Evolutionary conservation across 2,329 filamentous ascomycete species (phyloP), one percentile per base, ranked within the genome.

Genomic region (Eutypa lata): DNA sequence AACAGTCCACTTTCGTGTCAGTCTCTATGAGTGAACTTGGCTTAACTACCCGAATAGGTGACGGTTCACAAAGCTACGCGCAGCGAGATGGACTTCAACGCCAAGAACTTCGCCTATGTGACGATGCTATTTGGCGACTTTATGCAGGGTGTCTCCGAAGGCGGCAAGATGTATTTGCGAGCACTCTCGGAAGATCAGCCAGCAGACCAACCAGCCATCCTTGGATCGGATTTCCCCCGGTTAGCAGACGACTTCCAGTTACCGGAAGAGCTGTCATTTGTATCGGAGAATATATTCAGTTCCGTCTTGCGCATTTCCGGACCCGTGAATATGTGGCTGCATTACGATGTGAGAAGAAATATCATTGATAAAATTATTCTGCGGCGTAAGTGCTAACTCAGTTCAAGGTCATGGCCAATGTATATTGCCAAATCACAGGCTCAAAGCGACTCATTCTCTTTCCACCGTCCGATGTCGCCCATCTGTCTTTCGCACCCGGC

Each of bases 321-420:
- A 1, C 83, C 83, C 2, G 88, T 93, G 11, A 88, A 86, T 40
- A 89, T 96, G 82, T 96, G 92, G 91, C 76, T 96, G 31, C 90
- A 95, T 70, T 95, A 94, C 73, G 90, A 95, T 71, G 86, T 88
- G 67, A 71, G 77, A 69, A 24, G 10, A 8, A 18, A 16, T 18
- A 38, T 14, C 35, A 7, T 14, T 18, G 35, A 7, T 38, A 7
- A 42, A 11, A 35, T 19, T 47, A 10, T 8, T 11, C 7, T 47
- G 45, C 21, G 24, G 13, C 28, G 47, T 19, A n/a, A 28, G 49
- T 16, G 49, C 33, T 53, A 40, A 58, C 46, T 19, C 22, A 38
- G 35, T 13, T 26, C 3, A 19, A 89, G 81, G 90, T 94, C 16
- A 91, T 95, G 80, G 89, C 90, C 48, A 96, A 96, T 63, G 77